Evolutionary conservation across 2,329 filamentous ascomycete species (phyloP).

Genomic region (Hymenoscyphus repandus): DNA sequence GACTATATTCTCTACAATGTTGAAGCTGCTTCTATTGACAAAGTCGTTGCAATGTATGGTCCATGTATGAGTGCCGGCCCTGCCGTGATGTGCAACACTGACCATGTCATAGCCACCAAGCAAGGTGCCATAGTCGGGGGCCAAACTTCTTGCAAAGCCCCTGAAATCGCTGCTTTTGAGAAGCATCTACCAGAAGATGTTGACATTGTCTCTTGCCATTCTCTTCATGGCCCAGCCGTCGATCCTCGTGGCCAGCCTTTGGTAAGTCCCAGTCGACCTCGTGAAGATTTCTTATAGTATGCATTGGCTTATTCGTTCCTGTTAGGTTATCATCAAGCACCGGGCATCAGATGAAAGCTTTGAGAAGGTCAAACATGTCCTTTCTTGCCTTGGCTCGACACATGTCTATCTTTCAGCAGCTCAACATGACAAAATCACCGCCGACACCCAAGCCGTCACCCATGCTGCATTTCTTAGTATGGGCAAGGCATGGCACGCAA

Average conservation of each 20-base stretch:
- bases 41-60: constrained; percentile 81
- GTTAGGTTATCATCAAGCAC: constrained; percentile 78
- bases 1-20: constrained; percentile 99
- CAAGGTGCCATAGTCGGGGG: constrained; percentile 92
- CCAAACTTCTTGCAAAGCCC: constrained; percentile 96
- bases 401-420: constrained; percentile 81
- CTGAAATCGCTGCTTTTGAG: constrained; percentile 91
- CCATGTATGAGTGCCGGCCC: constrained; percentile 63
- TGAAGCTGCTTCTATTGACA: constrained; percentile 85
- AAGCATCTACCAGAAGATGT: constrained; percentile 81
- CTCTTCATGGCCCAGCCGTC: constrained; percentile 87
- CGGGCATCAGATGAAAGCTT: constrained; percentile 75
- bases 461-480: constrained; percentile 96
- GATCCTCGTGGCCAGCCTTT: constrained; percentile 86
- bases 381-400: constrained; percentile 79
- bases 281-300: too few species aligned
- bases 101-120: constrained; percentile 68
- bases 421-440: constrained; percentile 93
- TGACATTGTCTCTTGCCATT: constrained; percentile 93
- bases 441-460: constrained; percentile 96
- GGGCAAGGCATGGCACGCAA: constrained; percentile 96
- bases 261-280: constrained; percentile 40
- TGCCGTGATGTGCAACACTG: constrained; percentile 10
- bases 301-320: too few species aligned
- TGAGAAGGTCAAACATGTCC: constrained; percentile 70